Evolutionary conservation across 1,139 yeast species (phyloP), one percentile per base, ranked within the genome.

Genomic region (Diutina siamensis): DNA sequence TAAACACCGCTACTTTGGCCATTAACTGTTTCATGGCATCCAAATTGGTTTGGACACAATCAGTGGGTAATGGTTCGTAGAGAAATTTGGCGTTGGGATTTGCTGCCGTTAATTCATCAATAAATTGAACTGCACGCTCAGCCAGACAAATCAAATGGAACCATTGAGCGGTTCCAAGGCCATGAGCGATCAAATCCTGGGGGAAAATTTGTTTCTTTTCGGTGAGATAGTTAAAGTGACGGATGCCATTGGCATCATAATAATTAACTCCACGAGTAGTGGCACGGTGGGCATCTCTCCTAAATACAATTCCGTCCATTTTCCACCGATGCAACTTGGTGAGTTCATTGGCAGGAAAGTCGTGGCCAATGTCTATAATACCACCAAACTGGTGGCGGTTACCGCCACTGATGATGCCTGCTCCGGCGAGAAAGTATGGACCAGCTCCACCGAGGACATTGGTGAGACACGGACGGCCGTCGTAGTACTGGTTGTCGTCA

Each of bases 61-160:
- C 76, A 48, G 80, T 83, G 0, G 97, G 97, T 9, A 85, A 74
- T 0, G 97, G 97, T 60, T 89, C 97, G 80, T 89, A 89, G 0
- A 85, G 73, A 46, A 76, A 67, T 8, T 71, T 22, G 21, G 28
- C 33, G 20, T 10, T 56, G 2, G 82, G 74, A 19, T 40, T 18
- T 2, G 45, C 32, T 47, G 31, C 25, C 31, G 49, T 40, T 42
- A 32, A 49, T 25, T n/a, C 48, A 34, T 36, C 77, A 55, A 32
- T 63, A 55, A 45, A 22, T 4, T 60, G 60, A 15, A 77, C 57
- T 42, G 82, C 71, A 18, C 67, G 69, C 3, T 58, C 53, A 47
- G 81, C 79, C 41, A 95, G 59, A 4, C 64, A 71, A 0, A 89
- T 78, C 0, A 88, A 62, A 61, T 89, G 97, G 52, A 79, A 74